Evolutionary conservation across 2,329 filamentous ascomycete species (phyloP), one percentile per base, ranked within the genome.

Genomic region (Microsporum audouinii): DNA sequence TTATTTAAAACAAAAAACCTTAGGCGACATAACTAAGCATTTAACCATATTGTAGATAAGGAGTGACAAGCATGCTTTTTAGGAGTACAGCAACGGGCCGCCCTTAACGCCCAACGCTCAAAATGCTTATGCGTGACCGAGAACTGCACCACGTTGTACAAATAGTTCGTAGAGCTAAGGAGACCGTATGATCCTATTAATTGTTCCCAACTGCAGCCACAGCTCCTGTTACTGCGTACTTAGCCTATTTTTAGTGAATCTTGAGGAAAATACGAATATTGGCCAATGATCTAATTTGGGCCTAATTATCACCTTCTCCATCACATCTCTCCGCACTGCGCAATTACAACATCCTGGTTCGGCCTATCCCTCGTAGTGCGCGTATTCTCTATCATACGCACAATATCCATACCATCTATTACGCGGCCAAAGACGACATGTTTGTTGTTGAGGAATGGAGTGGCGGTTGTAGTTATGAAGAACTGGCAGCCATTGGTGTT

Each of bases 351-450:
- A 71, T 96, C 91, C 71, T 92, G 78, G 67, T 88, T 88, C 2
- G 92, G 94, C 71, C 88, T 84, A 70, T 96, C 92, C 71, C 88
- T 82, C 2, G 86, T 89, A 7, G 89, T 94, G 74, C 92, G 87
- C 36, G 89, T 94, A 64, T 88, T 87, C 79, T 97, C 92, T 76
- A 99, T 88, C 84, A 95, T 97, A 67, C 80, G 82, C 49, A 97
- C 88, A 4, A 96, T 85, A 63, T 96, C 90, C 83, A 96, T 87
- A 41, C 92, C 91, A 45, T 91, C 88, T 51, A 90, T 80, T 1
- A 97, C 92, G 72, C 88, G 87, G 58, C 94, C 94, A 69, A 97
- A 97, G 17, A 97, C 91, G 61, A 96, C 91, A 73, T 99, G 94
- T 77, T 97, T 97, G 70, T 83, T 84, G 75, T 97, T 88, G 31